These are phyloP conservation scores for Phytophthora cactorum DNA, from an alignment of 352 stramenopile species.

Conservation along the genomic window DNA sequence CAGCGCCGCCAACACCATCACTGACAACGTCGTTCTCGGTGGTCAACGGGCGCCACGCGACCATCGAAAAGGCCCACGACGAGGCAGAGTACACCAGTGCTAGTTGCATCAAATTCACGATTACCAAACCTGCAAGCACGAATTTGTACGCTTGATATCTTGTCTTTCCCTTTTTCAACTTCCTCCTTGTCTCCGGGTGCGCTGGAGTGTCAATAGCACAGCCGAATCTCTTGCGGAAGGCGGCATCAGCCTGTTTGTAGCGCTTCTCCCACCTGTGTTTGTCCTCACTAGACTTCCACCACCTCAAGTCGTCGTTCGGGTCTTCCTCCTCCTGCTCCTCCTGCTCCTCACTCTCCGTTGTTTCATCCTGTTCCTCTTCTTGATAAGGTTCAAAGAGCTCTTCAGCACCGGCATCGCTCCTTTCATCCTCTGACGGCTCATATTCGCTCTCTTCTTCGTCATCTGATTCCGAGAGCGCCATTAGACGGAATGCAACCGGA, in stretches of 20 bases:
- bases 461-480: conserved; percentile 28
- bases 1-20: background rate
- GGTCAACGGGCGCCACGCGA: conserved; percentile 21
- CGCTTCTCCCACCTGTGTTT: conserved; percentile 37
- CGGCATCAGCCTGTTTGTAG: conserved; percentile 32
- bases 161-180: conserved; percentile 24
- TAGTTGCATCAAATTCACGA: conserved; percentile 40
- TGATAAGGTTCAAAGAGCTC: conserved; percentile 14
- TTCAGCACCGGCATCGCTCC: conserved; percentile 5
- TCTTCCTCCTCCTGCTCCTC: conserved; percentile 35
- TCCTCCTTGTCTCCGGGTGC: conserved; percentile 37
- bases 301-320: conserved; percentile 40
- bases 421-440: conserved; percentile 29
- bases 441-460: conserved; percentile 42
- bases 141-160: conserved; percentile 34
- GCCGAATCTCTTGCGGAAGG: conserved; percentile 35
- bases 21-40: conserved; percentile 1
- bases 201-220: conserved; percentile 47
- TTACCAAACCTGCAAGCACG: conserved; percentile 38
- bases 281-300: conserved; percentile 35
- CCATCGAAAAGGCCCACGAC: conserved; percentile 42
- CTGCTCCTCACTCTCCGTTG: conserved; percentile 33
- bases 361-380: conserved; percentile 9
- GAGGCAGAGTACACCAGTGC: conserved; percentile 36
- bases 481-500: conserved; percentile 21